Conservation (phyloP, 192 early-diverging fungal species). For the Coemansia sp. region DNA sequence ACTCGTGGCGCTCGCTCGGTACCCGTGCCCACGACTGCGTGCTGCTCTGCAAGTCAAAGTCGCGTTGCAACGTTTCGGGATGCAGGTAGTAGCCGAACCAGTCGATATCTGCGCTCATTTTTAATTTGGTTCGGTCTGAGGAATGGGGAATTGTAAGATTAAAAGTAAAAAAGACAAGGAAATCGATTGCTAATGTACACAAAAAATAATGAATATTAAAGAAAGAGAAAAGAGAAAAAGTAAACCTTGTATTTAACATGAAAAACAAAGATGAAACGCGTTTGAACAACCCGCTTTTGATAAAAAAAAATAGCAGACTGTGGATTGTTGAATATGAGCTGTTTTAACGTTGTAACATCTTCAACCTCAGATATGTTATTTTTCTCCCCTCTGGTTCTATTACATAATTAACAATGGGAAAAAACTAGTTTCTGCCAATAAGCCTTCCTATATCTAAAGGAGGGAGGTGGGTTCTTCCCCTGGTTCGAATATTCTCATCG, state of each 20-base stretch:
- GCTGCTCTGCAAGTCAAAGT: slow-evolving; percentile 21
- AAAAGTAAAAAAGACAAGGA: neutral
- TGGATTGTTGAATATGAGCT: no score
- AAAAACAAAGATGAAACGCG: neutral
- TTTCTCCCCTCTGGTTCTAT: no score
- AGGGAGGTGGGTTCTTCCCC: neutral
- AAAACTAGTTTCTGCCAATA: neutral
- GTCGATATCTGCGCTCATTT: slow-evolving; percentile 20
- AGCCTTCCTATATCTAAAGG: neutral
- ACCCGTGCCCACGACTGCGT: slow-evolving; percentile 5
- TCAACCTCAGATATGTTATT: no score
- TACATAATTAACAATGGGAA: no score
- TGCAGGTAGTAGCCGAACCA: slow-evolving; percentile 50
- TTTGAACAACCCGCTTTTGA: no score
- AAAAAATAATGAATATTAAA: neutral
- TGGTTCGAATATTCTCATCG: neutral
- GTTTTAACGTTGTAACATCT: no score
- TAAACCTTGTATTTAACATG: neutral
- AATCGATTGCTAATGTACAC: neutral
- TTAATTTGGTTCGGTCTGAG: neutral
- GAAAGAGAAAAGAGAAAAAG: neutral
- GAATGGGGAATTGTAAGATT: neutral
- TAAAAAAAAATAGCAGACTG: no score
- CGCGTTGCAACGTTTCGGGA: slow-evolving; percentile 24
- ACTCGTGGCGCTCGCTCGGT: slow-evolving; percentile 11